Evolutionary conservation across 73 alveolate species (phyloP).

Genomic region (Paramecium caudatum): DNA sequence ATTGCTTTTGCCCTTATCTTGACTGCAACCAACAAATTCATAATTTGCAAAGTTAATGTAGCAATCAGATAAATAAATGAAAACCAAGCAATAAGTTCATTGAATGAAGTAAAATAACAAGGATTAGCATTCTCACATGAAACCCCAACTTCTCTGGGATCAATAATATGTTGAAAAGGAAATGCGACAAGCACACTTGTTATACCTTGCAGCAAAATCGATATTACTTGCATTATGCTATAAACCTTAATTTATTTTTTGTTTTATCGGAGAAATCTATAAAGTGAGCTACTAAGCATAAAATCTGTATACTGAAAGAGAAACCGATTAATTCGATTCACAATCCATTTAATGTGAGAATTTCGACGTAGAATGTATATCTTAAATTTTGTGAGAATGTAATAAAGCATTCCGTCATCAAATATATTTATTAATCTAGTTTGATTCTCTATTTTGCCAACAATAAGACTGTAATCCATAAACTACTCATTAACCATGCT

Average conservation of each 20-base stretch:
- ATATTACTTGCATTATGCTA: background rate
- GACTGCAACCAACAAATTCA: background rate
- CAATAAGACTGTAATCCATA: background rate
- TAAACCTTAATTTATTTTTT: background rate
- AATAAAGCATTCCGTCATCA: slow-evolving; percentile 41
- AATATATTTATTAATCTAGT: background rate
- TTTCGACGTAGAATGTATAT: background rate
- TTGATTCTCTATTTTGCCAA: background rate
- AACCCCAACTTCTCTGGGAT: background rate
- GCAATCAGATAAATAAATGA: background rate
- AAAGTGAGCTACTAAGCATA: slow-evolving; percentile 6
- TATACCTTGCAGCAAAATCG: background rate
- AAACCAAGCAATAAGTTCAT: background rate
- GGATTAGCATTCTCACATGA: slow-evolving; percentile 1
- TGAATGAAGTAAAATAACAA: slow-evolving; percentile 4
- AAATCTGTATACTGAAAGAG: slow-evolving; percentile 4
- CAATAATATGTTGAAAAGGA: background rate
- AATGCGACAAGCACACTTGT: background rate
- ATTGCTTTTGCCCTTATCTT: slow-evolving; percentile 19
- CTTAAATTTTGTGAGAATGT: background rate
- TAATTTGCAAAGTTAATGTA: background rate
- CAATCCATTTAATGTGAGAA: background rate
- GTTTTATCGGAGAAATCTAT: slow-evolving; percentile 6
- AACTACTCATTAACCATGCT: slow-evolving; percentile 47
- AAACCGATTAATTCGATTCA: background rate